A percentile compares a stretch with the other conserved stretches of the same genome.
Conservation (phyloP, 2,329 filamentous ascomycete species). For the Fusarium napiforme region DNA sequence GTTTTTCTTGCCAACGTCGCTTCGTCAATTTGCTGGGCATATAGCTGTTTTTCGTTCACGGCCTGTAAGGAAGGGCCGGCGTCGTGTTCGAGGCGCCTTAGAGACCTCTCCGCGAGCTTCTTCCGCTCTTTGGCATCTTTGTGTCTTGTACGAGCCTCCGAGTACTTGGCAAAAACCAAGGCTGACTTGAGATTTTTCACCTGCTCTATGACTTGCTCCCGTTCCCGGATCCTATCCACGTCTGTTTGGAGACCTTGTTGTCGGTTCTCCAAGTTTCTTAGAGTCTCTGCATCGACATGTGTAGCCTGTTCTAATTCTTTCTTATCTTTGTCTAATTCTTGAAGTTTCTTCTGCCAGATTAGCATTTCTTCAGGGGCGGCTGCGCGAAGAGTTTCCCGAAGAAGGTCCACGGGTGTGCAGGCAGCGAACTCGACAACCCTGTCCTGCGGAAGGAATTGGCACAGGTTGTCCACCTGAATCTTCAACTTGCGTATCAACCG, state of each 20-base stretch:
- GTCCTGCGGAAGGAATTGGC: conserved; percentile 96
- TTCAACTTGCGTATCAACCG: conserved; percentile 75
- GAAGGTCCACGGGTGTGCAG: conserved; percentile 81
- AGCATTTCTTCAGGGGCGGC: conserved; percentile 86
- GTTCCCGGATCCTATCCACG: conserved; percentile 83
- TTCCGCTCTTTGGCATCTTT: conserved; percentile 65
- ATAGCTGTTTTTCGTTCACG: conserved; percentile 76
- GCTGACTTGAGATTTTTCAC: conserved; percentile 73
- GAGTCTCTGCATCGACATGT: conserved; percentile 67
- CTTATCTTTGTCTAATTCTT: conserved; percentile 73
- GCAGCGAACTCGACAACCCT: conserved; percentile 93
- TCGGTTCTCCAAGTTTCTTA: conserved; percentile 75
- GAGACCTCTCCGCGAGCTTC: conserved; percentile 64
- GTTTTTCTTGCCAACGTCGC: conserved; percentile 66
- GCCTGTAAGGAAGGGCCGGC: conserved; percentile 75
- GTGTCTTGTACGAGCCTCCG: conserved; percentile 60
- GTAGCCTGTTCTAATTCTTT: conserved; percentile 70
- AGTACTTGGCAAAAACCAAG: conserved; percentile 74
- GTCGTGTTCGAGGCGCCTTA: conserved; percentile 68
- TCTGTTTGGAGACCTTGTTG: conserved; percentile 82
- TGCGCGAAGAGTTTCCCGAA: conserved; percentile 88
- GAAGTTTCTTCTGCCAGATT: conserved; percentile 79
- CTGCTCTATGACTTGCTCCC: conserved; percentile 72
- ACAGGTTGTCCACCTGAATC: conserved; percentile 97
- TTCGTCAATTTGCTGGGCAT: conserved; percentile 66